These are phyloP conservation scores for Fragaria nilgerrensis DNA, from an alignment of 306 rosid genomes.

Conservation along the genomic window DNA sequence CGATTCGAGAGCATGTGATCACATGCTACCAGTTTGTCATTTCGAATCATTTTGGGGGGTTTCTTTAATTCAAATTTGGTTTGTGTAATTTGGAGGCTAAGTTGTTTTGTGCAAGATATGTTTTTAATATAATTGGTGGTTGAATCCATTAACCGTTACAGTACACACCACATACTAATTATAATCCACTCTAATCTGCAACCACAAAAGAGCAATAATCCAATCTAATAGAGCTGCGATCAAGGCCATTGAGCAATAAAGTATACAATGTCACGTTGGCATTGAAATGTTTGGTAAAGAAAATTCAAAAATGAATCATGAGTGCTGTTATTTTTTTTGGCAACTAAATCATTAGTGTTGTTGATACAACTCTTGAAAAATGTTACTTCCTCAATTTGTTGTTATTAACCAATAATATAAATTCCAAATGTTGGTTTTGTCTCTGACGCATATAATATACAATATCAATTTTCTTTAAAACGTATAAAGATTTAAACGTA, in stretches of 20 bases:
- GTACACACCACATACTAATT: slow-evolving; percentile 5
- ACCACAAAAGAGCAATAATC: background rate
- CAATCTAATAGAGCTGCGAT: background rate
- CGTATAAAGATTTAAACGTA: background rate
- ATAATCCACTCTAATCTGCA: slow-evolving; percentile 14
- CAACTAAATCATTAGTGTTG: too few relatives aligned
- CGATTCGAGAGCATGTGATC: slow-evolving; percentile 65
- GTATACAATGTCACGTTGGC: slow-evolving; percentile 3
- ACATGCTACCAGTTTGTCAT: slow-evolving; percentile 63
- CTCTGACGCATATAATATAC: too few relatives aligned
- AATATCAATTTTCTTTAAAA: too few relatives aligned
- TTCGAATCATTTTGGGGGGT: slow-evolving; percentile 12
- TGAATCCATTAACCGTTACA: slow-evolving; percentile 8
- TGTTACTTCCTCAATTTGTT: background rate
- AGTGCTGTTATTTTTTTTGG: too few relatives aligned
- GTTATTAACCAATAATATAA: background rate
- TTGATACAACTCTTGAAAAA: background rate
- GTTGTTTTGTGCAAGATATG: background rate
- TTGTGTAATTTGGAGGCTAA: slow-evolving; percentile 3
- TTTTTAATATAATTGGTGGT: slow-evolving; percentile 15
- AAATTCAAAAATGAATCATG: background rate
- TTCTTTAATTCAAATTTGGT: background rate
- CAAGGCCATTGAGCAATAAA: background rate
- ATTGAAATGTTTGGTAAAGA: background rate
- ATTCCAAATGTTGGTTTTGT: background rate